Percentiles rank a stretch among this genome's conserved stretches.
Evolutionary conservation across 441 rosid species (phyloP).

Genomic region (Codiaeum variegatum): DNA sequence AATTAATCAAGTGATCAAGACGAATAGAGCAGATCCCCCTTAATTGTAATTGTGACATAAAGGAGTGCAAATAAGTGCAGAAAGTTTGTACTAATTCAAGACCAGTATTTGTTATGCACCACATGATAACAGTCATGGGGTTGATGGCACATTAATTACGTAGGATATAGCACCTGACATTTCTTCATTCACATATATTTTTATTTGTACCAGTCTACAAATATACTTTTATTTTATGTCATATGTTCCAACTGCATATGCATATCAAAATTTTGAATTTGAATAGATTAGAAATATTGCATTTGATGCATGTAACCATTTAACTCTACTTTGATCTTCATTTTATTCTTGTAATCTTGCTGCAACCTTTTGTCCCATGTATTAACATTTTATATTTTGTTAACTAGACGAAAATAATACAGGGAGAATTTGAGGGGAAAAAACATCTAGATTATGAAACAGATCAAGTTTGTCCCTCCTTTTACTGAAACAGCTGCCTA

Average conservation of each 20-base stretch:
- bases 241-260: background rate
- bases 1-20: background rate
- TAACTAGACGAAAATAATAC: background rate
- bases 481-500: background rate
- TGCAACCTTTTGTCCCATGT: background rate
- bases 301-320: background rate
- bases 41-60: background rate
- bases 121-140: background rate
- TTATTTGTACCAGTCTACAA: background rate
- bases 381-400: background rate
- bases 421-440: background rate
- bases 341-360: background rate
- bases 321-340: background rate
- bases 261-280: background rate
- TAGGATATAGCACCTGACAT: background rate
- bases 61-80: background rate
- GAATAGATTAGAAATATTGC: background rate
- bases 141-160: background rate
- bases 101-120: background rate
- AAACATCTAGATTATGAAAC: background rate
- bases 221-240: background rate
- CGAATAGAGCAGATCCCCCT: background rate
- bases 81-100: background rate
- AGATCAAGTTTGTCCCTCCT: background rate
- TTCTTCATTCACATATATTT: background rate